These are phyloP conservation scores for Durio zibethinus DNA, from an alignment of 345 rosid genomes.

Conservation along the genomic window DNA sequence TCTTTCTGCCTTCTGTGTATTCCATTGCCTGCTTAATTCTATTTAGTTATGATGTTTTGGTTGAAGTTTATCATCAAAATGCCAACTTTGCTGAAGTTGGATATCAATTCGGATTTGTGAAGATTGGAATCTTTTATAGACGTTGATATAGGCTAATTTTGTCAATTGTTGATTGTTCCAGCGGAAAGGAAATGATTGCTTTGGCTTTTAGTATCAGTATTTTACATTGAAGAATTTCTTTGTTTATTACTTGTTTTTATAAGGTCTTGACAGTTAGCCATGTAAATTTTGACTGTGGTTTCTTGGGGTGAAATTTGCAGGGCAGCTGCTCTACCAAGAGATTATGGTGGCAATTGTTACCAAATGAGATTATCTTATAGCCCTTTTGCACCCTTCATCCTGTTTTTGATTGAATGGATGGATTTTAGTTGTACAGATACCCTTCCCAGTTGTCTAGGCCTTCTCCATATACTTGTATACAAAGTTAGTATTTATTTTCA, in stretches of 20 bases:
- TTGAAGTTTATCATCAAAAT: not conserved
- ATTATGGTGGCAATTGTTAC: constrained; percentile 39
- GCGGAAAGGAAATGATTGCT: not conserved
- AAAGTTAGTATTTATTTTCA: constrained; percentile 31
- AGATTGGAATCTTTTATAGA: not conserved
- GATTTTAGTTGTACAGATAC: constrained; percentile 60
- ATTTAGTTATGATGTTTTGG: not conserved
- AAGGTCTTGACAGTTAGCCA: not conserved
- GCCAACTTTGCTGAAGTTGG: not conserved
- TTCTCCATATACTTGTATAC: constrained; percentile 53
- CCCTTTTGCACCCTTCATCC: constrained; percentile 51
- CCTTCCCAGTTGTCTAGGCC: constrained; percentile 52
- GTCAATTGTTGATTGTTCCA: not conserved
- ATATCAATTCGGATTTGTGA: not conserved
- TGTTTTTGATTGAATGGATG: constrained; percentile 67
- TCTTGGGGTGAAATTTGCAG: constrained; percentile 35
- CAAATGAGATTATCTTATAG: constrained; percentile 66
- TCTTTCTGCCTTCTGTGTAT: not conserved
- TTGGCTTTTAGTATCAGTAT: not conserved
- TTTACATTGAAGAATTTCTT: not conserved
- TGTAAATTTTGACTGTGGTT: not conserved
- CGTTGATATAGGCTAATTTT: not conserved
- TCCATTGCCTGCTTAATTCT: not conserved
- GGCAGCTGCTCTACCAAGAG: constrained; percentile 57
- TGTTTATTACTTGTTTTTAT: not conserved